Evolutionary conservation across 805 yeast species (phyloP).

Genomic region (Candida vaughaniae): DNA sequence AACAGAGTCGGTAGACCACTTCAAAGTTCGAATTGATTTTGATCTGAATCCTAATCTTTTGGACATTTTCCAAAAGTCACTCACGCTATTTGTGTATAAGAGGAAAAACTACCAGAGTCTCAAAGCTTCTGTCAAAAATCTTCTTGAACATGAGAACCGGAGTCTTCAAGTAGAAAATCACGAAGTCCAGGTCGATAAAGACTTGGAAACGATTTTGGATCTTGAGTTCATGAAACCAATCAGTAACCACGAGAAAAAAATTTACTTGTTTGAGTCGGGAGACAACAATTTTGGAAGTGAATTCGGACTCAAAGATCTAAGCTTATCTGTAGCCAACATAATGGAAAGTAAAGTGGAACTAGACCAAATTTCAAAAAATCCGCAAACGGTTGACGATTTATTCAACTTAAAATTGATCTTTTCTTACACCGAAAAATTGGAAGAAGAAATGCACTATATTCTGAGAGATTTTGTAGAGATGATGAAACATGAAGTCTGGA

Average conservation of each 20-base stretch:
- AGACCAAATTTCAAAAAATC: constrained; percentile 38
- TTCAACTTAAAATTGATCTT: constrained; percentile 65
- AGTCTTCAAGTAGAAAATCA: constrained; percentile 25
- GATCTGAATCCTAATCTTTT: constrained; percentile 40
- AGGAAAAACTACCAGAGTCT: constrained; percentile 41
- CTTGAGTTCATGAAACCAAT: constrained; percentile 24
- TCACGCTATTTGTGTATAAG: constrained; percentile 53
- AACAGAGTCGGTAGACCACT: constrained; percentile 49
- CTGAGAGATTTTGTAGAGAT: constrained; percentile 52
- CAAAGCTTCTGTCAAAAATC: constrained; percentile 29
- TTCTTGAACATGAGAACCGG: constrained; percentile 36
- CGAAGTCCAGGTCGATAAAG: constrained; percentile 23
- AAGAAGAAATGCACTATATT: constrained; percentile 43
- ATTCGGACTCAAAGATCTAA: constrained; percentile 18
- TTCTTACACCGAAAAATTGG: constrained; percentile 49
- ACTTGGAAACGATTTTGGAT: constrained; percentile 22
- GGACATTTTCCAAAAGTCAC: constrained; percentile 40
- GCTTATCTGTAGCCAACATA: constrained; percentile 43
- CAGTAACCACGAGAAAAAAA: constrained; percentile 27
- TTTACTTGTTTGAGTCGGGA: constrained; percentile 21
- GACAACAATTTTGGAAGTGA: constrained; percentile 10
- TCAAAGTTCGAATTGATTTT: constrained; percentile 50
- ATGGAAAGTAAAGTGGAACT: constrained; percentile 59
- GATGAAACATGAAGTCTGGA: constrained; percentile 47
- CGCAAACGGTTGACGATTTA: constrained; percentile 50